These are phyloP conservation scores for Tylopilus sp. DNA, from an alignment of 768 basidiomycete species.

Conservation along the genomic window DNA sequence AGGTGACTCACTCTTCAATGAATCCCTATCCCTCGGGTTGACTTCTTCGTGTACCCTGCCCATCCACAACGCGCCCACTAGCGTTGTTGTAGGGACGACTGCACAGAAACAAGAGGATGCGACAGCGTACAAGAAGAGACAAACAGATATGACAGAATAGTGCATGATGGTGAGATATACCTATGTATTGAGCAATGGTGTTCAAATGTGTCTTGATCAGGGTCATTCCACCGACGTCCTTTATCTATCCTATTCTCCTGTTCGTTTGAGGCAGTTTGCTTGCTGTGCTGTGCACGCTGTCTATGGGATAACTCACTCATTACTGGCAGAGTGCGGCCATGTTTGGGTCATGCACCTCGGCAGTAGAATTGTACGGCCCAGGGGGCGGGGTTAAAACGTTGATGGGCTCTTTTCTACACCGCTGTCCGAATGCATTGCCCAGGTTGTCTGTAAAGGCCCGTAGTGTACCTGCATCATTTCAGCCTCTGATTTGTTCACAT, in stretches of 20 bases:
- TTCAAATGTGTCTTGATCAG: neutral
- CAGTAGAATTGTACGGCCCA: neutral
- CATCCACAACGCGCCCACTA: slow-evolving; percentile 15
- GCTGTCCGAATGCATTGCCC: slow-evolving; percentile 3
- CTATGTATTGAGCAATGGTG: neutral
- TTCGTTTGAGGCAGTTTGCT: neutral
- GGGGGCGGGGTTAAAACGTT: no score
- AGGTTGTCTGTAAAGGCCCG: slow-evolving; percentile 1
- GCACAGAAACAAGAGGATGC: slow-evolving; percentile 16
- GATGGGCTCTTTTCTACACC: slow-evolving; percentile 3
- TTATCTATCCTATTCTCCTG: slow-evolving; percentile 11
- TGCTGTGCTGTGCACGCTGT: slow-evolving; percentile 10
- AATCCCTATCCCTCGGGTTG: slow-evolving; percentile 5
- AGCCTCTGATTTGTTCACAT: neutral
- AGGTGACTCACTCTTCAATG: slow-evolving; percentile 3
- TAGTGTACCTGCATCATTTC: neutral
- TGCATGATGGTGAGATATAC: slow-evolving; percentile 17
- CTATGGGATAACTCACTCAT: neutral
- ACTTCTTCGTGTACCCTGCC: slow-evolving; percentile 20
- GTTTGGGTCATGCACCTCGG: neutral
- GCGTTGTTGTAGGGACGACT: slow-evolving; percentile 2
- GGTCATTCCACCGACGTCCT: neutral
- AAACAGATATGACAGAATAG: slow-evolving; percentile 2
- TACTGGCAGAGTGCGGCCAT: neutral
- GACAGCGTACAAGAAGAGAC: slow-evolving; percentile 12